phyloP scores from a whole-genome alignment of 352 stramenopile genomes.

The Globisporangium middletonii region DNA sequence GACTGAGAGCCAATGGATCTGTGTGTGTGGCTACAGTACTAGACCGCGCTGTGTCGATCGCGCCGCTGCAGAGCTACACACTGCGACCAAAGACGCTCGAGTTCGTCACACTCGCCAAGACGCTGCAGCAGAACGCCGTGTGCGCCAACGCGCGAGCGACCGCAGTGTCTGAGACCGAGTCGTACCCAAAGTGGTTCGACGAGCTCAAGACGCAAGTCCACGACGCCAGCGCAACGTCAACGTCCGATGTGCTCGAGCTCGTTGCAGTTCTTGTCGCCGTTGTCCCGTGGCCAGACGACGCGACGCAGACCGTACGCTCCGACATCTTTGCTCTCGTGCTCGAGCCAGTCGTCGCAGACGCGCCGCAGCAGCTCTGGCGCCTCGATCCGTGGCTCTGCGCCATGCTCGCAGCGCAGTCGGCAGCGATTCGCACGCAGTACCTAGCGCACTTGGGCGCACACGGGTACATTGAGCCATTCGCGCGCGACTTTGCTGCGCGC shows the following conservation, averaged over 20 bases:
- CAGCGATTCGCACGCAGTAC: slow-evolving; percentile 19
- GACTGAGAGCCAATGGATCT: neutral
- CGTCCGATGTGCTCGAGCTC: slow-evolving; percentile 10
- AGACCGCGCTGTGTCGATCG: slow-evolving; percentile 15
- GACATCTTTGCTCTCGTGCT: slow-evolving; percentile 7
- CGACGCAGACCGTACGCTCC: neutral
- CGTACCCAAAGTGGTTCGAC: slow-evolving; percentile 24
- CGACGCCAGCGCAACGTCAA: neutral
- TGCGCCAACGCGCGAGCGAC: slow-evolving; percentile 14
- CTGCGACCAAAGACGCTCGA: slow-evolving; percentile 33
- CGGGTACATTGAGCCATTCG: slow-evolving; percentile 30
- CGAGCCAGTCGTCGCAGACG: neutral
- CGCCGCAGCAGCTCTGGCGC: slow-evolving; percentile 4
- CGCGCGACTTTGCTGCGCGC: slow-evolving; percentile 31
- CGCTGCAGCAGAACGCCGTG: slow-evolving; percentile 34
- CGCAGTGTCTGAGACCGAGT: slow-evolving; percentile 9
- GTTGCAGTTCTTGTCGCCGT: slow-evolving; percentile 1
- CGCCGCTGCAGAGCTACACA: slow-evolving; percentile 30
- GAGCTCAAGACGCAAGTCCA: slow-evolving; percentile 5
- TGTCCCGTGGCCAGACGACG: slow-evolving; percentile 1
- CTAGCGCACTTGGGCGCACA: slow-evolving; percentile 22
- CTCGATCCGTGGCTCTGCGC: slow-evolving; percentile 12
- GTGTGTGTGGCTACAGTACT: slow-evolving; percentile 19
- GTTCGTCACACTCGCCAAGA: slow-evolving; percentile 26
- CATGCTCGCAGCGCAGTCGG: slow-evolving; percentile 13